phyloP scores from a whole-genome alignment of 176 grass and related monocot genomes.

The Zoysia japonica region DNA sequence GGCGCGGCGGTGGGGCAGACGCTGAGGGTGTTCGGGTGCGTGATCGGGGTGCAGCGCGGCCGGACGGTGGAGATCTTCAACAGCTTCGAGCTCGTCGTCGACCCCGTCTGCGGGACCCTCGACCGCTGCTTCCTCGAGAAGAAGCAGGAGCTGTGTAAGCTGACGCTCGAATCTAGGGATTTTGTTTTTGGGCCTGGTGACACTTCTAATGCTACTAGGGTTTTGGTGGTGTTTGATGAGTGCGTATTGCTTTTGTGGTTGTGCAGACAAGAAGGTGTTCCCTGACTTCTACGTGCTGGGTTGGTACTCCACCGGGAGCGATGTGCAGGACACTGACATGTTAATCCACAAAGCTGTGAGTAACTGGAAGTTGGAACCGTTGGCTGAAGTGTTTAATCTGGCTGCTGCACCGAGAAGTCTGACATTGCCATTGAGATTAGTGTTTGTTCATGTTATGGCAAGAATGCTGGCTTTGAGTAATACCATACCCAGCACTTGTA shows the following conservation, averaged over 20 bases:
- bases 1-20: slow-evolving; percentile 12
- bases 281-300: slow-evolving; percentile 89
- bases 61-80: slow-evolving; percentile 99
- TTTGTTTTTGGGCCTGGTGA: slow-evolving; percentile 2
- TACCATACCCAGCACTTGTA: neutral
- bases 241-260: slow-evolving; percentile 25
- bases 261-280: slow-evolving; percentile 99
- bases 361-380: neutral
- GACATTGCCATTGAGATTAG: slow-evolving; percentile 12
- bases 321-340: slow-evolving; percentile 89
- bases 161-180: neutral
- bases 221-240: slow-evolving; percentile 34
- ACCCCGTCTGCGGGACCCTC: slow-evolving; percentile 74
- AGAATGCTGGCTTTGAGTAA: neutral
- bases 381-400: slow-evolving; percentile 12
- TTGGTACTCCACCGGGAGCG: slow-evolving; percentile 95
- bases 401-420: neutral
- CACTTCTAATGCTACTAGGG: slow-evolving; percentile 11
- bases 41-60: slow-evolving; percentile 93
- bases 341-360: slow-evolving; percentile 93
- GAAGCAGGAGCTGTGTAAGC: slow-evolving; percentile 97
- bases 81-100: slow-evolving; percentile 96
- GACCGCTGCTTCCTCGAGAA: slow-evolving; percentile 97
- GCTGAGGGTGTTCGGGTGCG: slow-evolving; percentile 83
- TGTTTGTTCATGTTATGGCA: neutral